Base-by-base conservation (phyloP, 1,139 yeast species). In the Spathaspora sp. region DNA sequence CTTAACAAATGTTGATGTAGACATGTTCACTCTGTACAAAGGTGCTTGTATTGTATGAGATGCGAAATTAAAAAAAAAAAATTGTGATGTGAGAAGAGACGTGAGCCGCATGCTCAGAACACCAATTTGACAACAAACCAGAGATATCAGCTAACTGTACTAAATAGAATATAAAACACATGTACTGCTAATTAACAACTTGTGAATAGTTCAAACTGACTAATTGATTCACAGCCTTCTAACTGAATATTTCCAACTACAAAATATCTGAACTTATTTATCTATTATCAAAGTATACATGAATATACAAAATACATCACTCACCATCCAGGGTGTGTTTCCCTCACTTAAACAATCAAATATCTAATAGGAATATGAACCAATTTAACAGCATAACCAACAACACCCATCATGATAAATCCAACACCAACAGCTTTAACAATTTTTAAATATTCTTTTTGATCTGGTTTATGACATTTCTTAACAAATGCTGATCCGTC, bases 311-410 rank as follows among this genome's bases (percentile, higher is more conserved):
- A n/a, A 27, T 27, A 27, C 31, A 27, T 27, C 31, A 27, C 11
- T 26, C 36, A 31, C 36, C 36, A 31, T 31, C 36, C 36, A 31
- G 36, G 36, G 36, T 31, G 36, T 13, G 11, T n/a, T 25, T 10
- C 27, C 27, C 10, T 20, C 9, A 15, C 49, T 76, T 79, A 91
- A 57, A 91, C 98, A 73, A 91, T 90, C 74, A 91, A 83, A 74
- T 90, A 95, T 76, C 98, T 87, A 74, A 91, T 90, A 64, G 99
- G 99, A 61, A 91, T 91, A 72, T 91, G 99, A 61, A 91, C 80
- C 65, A 91, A 81, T 75, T 93, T 93, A 71, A 93, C 95, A 61
- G 85, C 88, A 73, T 90, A 93, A 50, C 99, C 99, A 61, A 93
- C 95, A 61, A 89, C 87, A 61, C 99, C 99, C 93, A 93, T 95